Percentiles rank a stretch among this genome's conserved stretches.
phyloP scores from a whole-genome alignment of 1,139 yeast genomes.

The Candida buenavistaensis region DNA sequence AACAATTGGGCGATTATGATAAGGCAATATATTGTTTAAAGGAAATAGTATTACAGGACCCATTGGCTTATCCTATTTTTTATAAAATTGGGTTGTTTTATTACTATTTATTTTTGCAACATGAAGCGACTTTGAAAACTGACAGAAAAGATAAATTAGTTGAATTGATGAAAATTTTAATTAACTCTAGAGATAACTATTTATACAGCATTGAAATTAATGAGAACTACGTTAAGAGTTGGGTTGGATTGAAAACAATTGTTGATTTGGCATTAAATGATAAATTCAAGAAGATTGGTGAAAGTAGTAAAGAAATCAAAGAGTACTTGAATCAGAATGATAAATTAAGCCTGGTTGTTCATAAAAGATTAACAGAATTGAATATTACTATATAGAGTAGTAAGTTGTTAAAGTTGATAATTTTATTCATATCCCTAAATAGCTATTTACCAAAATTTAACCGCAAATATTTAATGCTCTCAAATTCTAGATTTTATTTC shows the following conservation, averaged over 20 bases:
- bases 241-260: slow-evolving; percentile 68
- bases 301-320: slow-evolving; percentile 20
- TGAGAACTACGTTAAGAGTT: slow-evolving; percentile 65
- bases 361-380: slow-evolving; percentile 22
- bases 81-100: slow-evolving; percentile 52
- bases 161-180: slow-evolving; percentile 27
- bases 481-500: too few relatives aligned
- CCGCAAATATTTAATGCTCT: too few relatives aligned
- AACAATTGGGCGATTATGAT: slow-evolving; percentile 58
- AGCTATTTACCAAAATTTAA: too few relatives aligned
- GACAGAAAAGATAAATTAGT: slow-evolving; percentile 26
- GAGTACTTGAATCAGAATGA: slow-evolving; percentile 23
- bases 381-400: slow-evolving; percentile 9
- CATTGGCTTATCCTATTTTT: slow-evolving; percentile 73
- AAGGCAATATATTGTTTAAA: slow-evolving; percentile 67
- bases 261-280: slow-evolving; percentile 21
- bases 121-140: slow-evolving; percentile 13
- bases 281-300: slow-evolving; percentile 19
- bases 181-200: slow-evolving; percentile 52
- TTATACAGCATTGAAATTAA: slow-evolving; percentile 75
- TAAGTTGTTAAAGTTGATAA: too few relatives aligned
- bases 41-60: slow-evolving; percentile 66
- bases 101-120: slow-evolving; percentile 21
- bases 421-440: too few relatives aligned
- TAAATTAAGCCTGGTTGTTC: slow-evolving; percentile 21